Conservation (phyloP, 2,329 filamentous ascomycete genomes). For the Ceratocystis cubensis region DNA sequence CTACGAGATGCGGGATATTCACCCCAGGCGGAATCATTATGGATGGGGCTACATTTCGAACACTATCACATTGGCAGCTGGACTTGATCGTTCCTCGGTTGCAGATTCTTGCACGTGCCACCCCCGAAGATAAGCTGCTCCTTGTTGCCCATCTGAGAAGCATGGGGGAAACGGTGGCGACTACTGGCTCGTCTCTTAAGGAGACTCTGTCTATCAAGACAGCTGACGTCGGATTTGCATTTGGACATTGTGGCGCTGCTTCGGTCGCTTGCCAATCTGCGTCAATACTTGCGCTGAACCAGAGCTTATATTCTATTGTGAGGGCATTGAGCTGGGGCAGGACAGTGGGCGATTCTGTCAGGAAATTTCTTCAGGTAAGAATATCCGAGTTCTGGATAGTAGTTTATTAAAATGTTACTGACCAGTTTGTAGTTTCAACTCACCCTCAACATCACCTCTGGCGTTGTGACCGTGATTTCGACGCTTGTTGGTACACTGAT, state of each 20-base stretch:
- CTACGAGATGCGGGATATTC: slow-evolving; percentile 44
- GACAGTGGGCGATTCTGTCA: slow-evolving; percentile 50
- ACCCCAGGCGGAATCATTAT: slow-evolving; percentile 48
- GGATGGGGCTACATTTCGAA: slow-evolving; percentile 42
- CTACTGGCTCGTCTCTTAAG: slow-evolving; percentile 55
- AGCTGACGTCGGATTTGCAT: slow-evolving; percentile 55
- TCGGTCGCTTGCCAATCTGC: slow-evolving; percentile 52
- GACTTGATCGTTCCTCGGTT: slow-evolving; percentile 46
- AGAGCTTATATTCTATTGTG: slow-evolving; percentile 51
- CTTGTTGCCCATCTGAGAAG: slow-evolving; percentile 52
- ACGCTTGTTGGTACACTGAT: slow-evolving; percentile 41
- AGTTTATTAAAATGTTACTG: not conserved
- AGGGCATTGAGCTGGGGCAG: slow-evolving; percentile 50
- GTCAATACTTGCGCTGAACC: slow-evolving; percentile 49
- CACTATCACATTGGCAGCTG: slow-evolving; percentile 38
- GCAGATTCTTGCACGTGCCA: slow-evolving; percentile 55
- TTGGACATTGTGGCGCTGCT: slow-evolving; percentile 50
- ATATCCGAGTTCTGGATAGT: not conserved
- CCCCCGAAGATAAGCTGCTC: slow-evolving; percentile 55
- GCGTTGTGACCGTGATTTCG: slow-evolving; percentile 45
- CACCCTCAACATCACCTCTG: slow-evolving; percentile 50
- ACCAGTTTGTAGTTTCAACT: slow-evolving; percentile 37
- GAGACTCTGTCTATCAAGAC: slow-evolving; percentile 54
- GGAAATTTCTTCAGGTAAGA: slow-evolving; percentile 48
- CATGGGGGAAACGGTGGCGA: slow-evolving; percentile 53